Evolutionary conservation across 371 early-diverging fungal genomes (phyloP).

Genomic region (Mucor racemosus): DNA sequence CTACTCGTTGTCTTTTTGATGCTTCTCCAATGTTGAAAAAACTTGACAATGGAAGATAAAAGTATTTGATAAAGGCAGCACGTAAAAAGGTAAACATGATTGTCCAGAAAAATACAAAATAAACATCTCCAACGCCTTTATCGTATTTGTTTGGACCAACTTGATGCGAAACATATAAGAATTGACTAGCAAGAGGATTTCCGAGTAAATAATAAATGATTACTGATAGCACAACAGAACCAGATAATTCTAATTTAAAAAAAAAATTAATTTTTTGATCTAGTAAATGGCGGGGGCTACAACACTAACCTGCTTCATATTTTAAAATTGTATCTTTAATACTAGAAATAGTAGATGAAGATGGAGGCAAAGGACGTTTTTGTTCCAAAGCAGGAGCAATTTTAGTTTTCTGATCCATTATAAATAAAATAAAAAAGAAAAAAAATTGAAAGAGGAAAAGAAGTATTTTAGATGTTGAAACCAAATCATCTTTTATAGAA

Average conservation of each 20-base stretch:
- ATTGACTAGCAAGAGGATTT: slow-evolving; percentile 20
- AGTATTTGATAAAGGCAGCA: slow-evolving; percentile 55
- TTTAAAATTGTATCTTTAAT: neutral
- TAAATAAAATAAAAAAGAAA: neutral
- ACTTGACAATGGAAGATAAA: slow-evolving; percentile 56
- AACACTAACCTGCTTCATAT: slow-evolving; percentile 12
- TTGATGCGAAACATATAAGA: slow-evolving; percentile 22
- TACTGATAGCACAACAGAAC: slow-evolving; percentile 14
- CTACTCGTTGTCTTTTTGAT: slow-evolving; percentile 58
- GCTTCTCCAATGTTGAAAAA: slow-evolving; percentile 46
- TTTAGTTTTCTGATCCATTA: neutral
- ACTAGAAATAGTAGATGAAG: neutral
- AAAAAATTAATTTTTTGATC: neutral
- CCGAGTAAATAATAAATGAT: slow-evolving; percentile 13
- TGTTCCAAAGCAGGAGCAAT: neutral
- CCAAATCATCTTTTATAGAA: no score
- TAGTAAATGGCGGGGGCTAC: neutral
- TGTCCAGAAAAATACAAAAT: slow-evolving; percentile 61
- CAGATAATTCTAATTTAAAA: slow-evolving; percentile 17
- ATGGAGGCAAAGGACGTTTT: neutral
- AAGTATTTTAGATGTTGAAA: neutral
- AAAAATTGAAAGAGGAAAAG: no score
- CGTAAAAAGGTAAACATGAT: slow-evolving; percentile 66
- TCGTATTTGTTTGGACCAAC: slow-evolving; percentile 22
- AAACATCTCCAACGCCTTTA: slow-evolving; percentile 51